Conservation (phyloP, 192 early-diverging fungal species). For the Allomyces javanicus region DNA sequence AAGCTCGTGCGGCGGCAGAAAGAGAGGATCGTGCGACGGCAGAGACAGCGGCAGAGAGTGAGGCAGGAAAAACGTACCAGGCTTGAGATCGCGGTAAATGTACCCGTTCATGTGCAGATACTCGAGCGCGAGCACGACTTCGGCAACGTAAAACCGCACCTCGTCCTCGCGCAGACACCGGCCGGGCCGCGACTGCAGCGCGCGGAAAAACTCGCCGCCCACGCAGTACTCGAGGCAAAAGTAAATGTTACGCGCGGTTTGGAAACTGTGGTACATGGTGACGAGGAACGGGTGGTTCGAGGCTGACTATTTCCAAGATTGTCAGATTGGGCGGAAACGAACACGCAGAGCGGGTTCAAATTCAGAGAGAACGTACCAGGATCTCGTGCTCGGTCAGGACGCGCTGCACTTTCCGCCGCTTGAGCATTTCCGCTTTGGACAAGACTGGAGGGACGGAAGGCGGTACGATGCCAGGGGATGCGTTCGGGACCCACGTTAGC, state of each 20-base stretch:
- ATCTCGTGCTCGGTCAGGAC: conserved; percentile 94
- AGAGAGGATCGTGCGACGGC: too few species aligned
- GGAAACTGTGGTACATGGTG: conserved; percentile 77
- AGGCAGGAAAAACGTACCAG: conserved; percentile 44
- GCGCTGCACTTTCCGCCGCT: conserved; percentile 93
- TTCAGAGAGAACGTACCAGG: conserved; percentile 17
- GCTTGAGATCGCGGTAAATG: conserved; percentile 95
- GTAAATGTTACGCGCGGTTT: conserved; percentile 65
- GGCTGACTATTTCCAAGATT: conserved; percentile 22
- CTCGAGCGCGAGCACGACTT: conserved; percentile 84
- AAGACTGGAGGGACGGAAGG: conserved; percentile 19
- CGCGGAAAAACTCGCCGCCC: conserved; percentile 77
- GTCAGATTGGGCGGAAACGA: background rate
- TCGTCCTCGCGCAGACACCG: conserved; percentile 76
- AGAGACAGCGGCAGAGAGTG: too few species aligned
- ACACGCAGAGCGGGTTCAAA: background rate
- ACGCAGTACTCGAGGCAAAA: conserved; percentile 80
- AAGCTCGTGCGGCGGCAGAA: background rate
- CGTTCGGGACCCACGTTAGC: background rate
- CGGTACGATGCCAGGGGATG: too few species aligned
- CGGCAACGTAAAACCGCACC: conserved; percentile 92
- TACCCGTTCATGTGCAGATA: conserved; percentile 91
- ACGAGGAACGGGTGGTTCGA: conserved; percentile 80
- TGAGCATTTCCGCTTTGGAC: conserved; percentile 93
- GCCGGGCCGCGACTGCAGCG: conserved; percentile 68